phyloP scores from a whole-genome alignment of 495 filamentous ascomycete species.

The Penicillium robsamsonii region DNA sequence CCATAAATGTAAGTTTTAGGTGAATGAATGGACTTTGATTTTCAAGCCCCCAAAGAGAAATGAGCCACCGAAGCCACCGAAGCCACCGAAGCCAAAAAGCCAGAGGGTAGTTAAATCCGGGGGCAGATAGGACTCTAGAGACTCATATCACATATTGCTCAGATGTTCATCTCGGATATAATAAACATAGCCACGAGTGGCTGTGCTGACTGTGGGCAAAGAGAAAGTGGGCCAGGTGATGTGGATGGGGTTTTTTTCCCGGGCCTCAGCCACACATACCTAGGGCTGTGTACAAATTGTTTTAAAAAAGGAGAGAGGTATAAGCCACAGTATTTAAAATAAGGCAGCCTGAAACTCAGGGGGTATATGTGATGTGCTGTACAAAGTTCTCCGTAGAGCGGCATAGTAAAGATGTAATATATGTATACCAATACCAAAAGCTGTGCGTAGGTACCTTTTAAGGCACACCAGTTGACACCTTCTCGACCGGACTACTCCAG shows the following conservation, averaged over 20 bases:
- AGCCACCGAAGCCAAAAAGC: neutral
- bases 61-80: neutral
- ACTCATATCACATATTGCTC: slow-evolving; percentile 1
- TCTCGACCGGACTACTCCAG: neutral
- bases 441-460: neutral
- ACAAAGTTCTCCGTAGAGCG: neutral
- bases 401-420: neutral
- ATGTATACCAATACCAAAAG: slow-evolving; percentile 2
- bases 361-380: slow-evolving; percentile 3
- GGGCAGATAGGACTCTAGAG: neutral
- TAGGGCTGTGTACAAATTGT: slow-evolving; percentile 4
- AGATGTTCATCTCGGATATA: neutral
- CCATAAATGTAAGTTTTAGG: neutral
- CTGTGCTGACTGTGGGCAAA: slow-evolving; percentile 3
- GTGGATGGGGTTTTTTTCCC: neutral
- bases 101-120: neutral
- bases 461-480: neutral
- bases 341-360: slow-evolving; percentile 12
- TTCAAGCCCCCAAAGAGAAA: neutral
- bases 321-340: slow-evolving; percentile 6
- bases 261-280: slow-evolving; percentile 5
- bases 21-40: neutral
- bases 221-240: slow-evolving; percentile 7
- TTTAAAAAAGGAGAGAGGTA: neutral
- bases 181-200: slow-evolving; percentile 3